Conservation (phyloP, 176 grass and related monocot genomes). For the Zoysia pacifica region DNA sequence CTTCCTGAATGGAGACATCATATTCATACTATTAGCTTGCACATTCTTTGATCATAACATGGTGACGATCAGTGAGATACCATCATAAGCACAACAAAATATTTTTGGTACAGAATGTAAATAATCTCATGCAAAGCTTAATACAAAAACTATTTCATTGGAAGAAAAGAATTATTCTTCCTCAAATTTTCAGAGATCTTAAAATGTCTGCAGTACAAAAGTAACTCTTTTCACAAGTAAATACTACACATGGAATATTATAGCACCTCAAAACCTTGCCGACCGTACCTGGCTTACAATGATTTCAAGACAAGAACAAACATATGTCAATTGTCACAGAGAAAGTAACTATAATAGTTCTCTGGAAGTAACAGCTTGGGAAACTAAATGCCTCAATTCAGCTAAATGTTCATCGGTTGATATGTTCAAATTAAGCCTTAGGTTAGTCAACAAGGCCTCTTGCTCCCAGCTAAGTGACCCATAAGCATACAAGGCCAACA, state of each 20-base stretch:
- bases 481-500: constrained; percentile 81
- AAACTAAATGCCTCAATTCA: constrained; percentile 72
- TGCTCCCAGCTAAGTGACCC: constrained; percentile 96
- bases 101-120: neutral
- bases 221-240: constrained; percentile 40
- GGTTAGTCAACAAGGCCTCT: constrained; percentile 87
- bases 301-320: constrained; percentile 32
- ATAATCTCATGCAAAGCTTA: constrained; percentile 26
- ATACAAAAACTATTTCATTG: constrained; percentile 30
- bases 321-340: constrained; percentile 15
- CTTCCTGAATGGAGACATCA: neutral
- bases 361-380: constrained; percentile 55
- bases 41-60: constrained; percentile 28
- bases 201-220: constrained; percentile 43
- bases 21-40: constrained; percentile 21
- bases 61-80: neutral
- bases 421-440: constrained; percentile 87
- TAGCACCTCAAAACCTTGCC: constrained; percentile 33
- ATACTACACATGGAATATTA: constrained; percentile 44
- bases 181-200: constrained; percentile 38
- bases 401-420: constrained; percentile 87
- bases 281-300: constrained; percentile 44
- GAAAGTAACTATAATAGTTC: constrained; percentile 41
- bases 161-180: neutral
- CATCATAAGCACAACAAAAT: constrained; percentile 10